Evolutionary conservation across 1,284 basidiomycete species (phyloP).

Genomic region (Trametes versicolor): DNA sequence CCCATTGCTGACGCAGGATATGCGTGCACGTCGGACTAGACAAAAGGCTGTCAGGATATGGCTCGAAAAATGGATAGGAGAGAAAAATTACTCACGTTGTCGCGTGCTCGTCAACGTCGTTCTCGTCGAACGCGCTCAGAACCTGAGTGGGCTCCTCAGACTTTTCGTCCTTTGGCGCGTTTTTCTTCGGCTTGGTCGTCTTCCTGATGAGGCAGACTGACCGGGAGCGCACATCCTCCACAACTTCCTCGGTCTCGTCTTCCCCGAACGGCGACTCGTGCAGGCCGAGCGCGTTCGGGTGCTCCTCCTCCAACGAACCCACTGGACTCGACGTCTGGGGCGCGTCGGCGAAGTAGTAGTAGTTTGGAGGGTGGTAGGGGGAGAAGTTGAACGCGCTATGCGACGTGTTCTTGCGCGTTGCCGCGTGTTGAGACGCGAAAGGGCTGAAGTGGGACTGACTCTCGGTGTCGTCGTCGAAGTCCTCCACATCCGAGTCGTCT

Average conservation of each 20-base stretch:
- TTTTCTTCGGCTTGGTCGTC: slow-evolving; percentile 34
- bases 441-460: slow-evolving; percentile 40
- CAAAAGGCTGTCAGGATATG: slow-evolving; percentile 9
- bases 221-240: slow-evolving; percentile 31
- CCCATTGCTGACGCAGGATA: slow-evolving; percentile 64
- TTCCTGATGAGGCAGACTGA: slow-evolving; percentile 28
- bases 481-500: slow-evolving; percentile 46
- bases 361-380: slow-evolving; percentile 32
- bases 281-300: slow-evolving; percentile 35
- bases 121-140: slow-evolving; percentile 28
- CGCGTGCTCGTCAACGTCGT: slow-evolving; percentile 45
- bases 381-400: slow-evolving; percentile 28
- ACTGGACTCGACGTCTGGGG: slow-evolving; percentile 37
- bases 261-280: slow-evolving; percentile 39
- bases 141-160: slow-evolving; percentile 29
- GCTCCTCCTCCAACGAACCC: slow-evolving; percentile 41
- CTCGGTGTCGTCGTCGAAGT: slow-evolving; percentile 46
- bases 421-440: slow-evolving; percentile 37
- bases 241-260: slow-evolving; percentile 29
- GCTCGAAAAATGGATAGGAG: slow-evolving; percentile 6
- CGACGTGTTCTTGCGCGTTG: slow-evolving; percentile 35
- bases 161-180: slow-evolving; percentile 24
- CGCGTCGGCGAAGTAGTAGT: slow-evolving; percentile 39
- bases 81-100: slow-evolving; percentile 36
- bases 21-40: slow-evolving; percentile 64